Percentiles rank a stretch among this genome's conserved stretches.
phyloP scores from a whole-genome alignment of 129 eudicot genomes.

The Arctium minus region DNA sequence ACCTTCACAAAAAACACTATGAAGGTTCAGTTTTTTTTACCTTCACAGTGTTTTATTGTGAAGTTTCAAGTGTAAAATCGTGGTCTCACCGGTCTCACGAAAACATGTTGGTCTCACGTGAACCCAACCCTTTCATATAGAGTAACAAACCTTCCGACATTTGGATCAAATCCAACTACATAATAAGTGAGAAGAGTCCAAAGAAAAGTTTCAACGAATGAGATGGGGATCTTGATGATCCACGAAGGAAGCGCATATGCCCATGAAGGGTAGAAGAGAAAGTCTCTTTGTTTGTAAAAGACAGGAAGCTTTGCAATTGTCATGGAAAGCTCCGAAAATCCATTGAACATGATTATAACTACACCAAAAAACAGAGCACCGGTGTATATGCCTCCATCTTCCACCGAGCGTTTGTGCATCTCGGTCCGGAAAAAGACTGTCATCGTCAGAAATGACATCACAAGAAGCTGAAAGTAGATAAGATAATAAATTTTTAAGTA shows the following conservation, averaged over 20 bases:
- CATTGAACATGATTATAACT: no score
- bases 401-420: slow-evolving; percentile 30
- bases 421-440: slow-evolving; percentile 70
- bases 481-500: not conserved
- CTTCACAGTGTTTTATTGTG: no score
- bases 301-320: slow-evolving; percentile 77
- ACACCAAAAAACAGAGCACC: no score
- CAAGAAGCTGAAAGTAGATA: slow-evolving; percentile 35
- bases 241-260: slow-evolving; percentile 69
- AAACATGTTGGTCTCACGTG: no score
- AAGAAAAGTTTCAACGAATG: slow-evolving; percentile 48
- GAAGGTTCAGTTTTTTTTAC: no score
- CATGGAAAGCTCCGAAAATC: slow-evolving; percentile 59
- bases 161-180: slow-evolving; percentile 77
- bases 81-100: no score
- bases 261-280: slow-evolving; percentile 75
- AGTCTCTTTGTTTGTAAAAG: slow-evolving; percentile 76
- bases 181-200: slow-evolving; percentile 69
- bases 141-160: slow-evolving; percentile 45
- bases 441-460: slow-evolving; percentile 48
- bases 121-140: no score
- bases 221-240: slow-evolving; percentile 63
- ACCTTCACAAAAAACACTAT: no score
- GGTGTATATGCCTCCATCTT: slow-evolving; percentile 47
- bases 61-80: no score